Evolutionary conservation across 768 basidiomycete genomes (phyloP).

Genomic region (Kwoniella pini): DNA sequence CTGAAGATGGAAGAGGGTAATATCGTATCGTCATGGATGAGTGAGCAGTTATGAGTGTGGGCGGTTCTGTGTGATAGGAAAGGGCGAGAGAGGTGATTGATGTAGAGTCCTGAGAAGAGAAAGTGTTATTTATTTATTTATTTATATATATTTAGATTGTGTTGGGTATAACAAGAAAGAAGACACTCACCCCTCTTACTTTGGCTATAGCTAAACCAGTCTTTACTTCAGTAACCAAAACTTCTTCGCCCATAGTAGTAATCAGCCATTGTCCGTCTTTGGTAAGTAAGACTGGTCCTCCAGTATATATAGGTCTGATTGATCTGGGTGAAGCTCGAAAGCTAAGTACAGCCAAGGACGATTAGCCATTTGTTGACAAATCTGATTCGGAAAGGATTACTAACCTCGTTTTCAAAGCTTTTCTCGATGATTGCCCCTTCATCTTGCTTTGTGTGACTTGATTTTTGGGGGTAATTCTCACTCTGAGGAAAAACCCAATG

Average conservation of each 20-base stretch:
- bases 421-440: slow-evolving; percentile 31
- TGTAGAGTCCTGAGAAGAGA: slow-evolving; percentile 69
- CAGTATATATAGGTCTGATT: slow-evolving; percentile 74
- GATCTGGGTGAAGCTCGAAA: slow-evolving; percentile 52
- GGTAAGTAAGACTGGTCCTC: slow-evolving; percentile 78
- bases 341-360: slow-evolving; percentile 15
- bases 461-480: no score
- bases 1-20: slow-evolving; percentile 68
- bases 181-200: slow-evolving; percentile 72
- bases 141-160: no score
- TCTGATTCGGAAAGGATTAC: not conserved
- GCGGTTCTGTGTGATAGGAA: slow-evolving; percentile 64
- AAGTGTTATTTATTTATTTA: no score
- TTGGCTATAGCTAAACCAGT: slow-evolving; percentile 74
- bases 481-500: no score
- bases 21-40: slow-evolving; percentile 77
- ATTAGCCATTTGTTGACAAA: not conserved
- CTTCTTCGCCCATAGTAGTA: slow-evolving; percentile 84
- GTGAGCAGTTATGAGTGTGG: slow-evolving; percentile 75
- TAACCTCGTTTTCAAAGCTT: slow-evolving; percentile 43
- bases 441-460: no score
- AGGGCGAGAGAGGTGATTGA: slow-evolving; percentile 80
- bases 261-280: slow-evolving; percentile 75
- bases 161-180: slow-evolving; percentile 10
- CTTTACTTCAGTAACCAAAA: slow-evolving; percentile 76